These are phyloP conservation scores for Suillus subluteus DNA, from an alignment of 768 basidiomycete species.

Conservation along the genomic window DNA sequence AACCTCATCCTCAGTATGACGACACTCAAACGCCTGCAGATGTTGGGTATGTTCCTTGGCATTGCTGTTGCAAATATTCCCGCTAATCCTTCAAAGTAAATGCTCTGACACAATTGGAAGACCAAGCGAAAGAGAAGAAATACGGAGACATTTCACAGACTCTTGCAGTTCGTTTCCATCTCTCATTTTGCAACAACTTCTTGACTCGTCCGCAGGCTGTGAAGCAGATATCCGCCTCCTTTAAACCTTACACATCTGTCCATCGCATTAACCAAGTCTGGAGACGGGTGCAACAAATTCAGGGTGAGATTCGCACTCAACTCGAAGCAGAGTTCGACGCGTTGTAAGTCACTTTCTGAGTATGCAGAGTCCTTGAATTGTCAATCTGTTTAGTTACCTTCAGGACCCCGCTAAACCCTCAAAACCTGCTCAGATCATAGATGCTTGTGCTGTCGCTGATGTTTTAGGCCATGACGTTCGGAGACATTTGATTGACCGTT, in stretches of 20 bases:
- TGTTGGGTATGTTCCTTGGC: slow-evolving; percentile 71
- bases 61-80: not conserved
- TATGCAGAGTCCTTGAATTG: not conserved
- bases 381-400: slow-evolving; percentile 60
- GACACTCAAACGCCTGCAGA: slow-evolving; percentile 85
- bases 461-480: slow-evolving; percentile 86
- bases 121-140: slow-evolving; percentile 72
- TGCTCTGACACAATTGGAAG: slow-evolving; percentile 79
- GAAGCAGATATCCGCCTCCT: slow-evolving; percentile 79
- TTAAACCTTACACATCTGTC: slow-evolving; percentile 80
- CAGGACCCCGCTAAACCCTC: slow-evolving; percentile 74
- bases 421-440: slow-evolving; percentile 66
- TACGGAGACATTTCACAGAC: slow-evolving; percentile 87
- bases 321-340: slow-evolving; percentile 91
- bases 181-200: slow-evolving; percentile 1
- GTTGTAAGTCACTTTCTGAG: slow-evolving; percentile 62
- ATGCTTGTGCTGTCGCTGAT: slow-evolving; percentile 90
- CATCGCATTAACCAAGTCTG: slow-evolving; percentile 77
- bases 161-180: slow-evolving; percentile 55
- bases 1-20: slow-evolving; percentile 92
- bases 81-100: slow-evolving; percentile 58
- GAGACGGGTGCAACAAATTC: slow-evolving; percentile 79
- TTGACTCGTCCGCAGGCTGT: slow-evolving; percentile 61
- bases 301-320: slow-evolving; percentile 78
- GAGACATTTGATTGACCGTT: slow-evolving; percentile 81